phyloP scores from a whole-genome alignment of 345 rosid species.

The Theobroma cacao region DNA sequence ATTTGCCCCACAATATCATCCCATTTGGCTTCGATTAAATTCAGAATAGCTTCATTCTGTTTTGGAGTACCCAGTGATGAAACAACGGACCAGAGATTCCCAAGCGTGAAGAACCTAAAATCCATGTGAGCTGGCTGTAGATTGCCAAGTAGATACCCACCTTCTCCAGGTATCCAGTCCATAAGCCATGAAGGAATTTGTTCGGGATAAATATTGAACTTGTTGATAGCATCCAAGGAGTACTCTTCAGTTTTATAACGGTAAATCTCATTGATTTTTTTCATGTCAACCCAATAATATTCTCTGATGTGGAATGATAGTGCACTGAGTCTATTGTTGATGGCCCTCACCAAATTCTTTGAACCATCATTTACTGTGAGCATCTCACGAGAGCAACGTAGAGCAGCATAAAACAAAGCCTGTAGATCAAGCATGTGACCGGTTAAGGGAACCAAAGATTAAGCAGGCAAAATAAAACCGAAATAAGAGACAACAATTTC shows the following conservation, averaged over 20 bases:
- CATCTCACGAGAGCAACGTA: constrained; percentile 81
- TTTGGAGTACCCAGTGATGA: constrained; percentile 78
- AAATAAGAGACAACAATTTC: not conserved
- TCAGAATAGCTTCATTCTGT: constrained; percentile 69
- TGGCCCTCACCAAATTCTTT: constrained; percentile 65
- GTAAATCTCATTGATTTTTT: constrained; percentile 83
- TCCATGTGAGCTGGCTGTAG: constrained; percentile 91
- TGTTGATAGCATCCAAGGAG: constrained; percentile 78
- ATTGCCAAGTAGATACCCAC: constrained; percentile 79
- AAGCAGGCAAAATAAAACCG: not conserved
- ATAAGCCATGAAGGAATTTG: constrained; percentile 87
- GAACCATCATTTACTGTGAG: constrained; percentile 61
- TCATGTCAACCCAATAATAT: constrained; percentile 86
- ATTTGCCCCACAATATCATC: constrained; percentile 70
- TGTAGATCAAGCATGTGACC: constrained; percentile 20
- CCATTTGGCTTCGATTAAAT: constrained; percentile 79
- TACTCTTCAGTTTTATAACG: constrained; percentile 91
- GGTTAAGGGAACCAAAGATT: not conserved
- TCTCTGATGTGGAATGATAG: constrained; percentile 87
- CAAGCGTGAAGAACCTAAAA: constrained; percentile 80
- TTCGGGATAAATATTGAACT: constrained; percentile 88
- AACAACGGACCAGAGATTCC: constrained; percentile 80
- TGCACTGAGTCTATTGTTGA: constrained; percentile 78
- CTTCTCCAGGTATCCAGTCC: constrained; percentile 88
- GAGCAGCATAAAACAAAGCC: constrained; percentile 80